phyloP scores from a whole-genome alignment of 805 yeast species.

The Ogataea minuta region DNA sequence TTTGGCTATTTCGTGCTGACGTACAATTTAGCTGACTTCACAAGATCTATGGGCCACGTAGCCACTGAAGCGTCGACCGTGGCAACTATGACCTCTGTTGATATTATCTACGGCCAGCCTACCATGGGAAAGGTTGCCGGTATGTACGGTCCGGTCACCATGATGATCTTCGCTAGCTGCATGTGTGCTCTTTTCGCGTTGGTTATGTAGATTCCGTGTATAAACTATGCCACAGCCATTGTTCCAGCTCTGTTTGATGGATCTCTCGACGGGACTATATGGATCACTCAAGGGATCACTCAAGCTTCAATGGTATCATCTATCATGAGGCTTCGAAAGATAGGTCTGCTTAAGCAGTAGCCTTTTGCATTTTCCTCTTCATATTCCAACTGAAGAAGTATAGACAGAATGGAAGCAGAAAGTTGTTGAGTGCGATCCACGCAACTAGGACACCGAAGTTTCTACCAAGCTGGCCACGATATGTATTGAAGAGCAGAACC shows the following conservation, averaged over 20 bases:
- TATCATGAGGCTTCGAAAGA: constrained; percentile 52
- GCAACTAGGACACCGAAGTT: constrained; percentile 57
- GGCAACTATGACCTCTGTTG: constrained; percentile 61
- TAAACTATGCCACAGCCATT: constrained; percentile 54
- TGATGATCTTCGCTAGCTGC: constrained; percentile 38
- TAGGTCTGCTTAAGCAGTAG: constrained; percentile 31
- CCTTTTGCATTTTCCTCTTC: constrained; percentile 23
- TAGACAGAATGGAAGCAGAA: constrained; percentile 44
- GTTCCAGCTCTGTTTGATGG: constrained; percentile 54
- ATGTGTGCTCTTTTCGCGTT: constrained; percentile 41
- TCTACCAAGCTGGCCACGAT: constrained; percentile 57
- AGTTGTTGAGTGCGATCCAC: constrained; percentile 56
- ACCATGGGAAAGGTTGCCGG: constrained; percentile 51
- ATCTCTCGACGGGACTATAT: constrained; percentile 57
- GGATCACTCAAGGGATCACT: constrained; percentile 46
- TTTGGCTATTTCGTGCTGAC: constrained; percentile 61
- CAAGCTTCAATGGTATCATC: constrained; percentile 50
- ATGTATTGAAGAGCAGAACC: constrained; percentile 55
- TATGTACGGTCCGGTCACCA: constrained; percentile 49
- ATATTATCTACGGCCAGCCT: constrained; percentile 57
- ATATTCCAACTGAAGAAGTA: constrained; percentile 39
- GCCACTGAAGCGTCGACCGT: constrained; percentile 55
- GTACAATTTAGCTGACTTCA: constrained; percentile 58
- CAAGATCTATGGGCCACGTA: constrained; percentile 57
- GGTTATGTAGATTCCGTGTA: constrained; percentile 58